Base-by-base conservation (phyloP, 2,329 filamentous ascomycete species). In the Huntiella omanensis region DNA sequence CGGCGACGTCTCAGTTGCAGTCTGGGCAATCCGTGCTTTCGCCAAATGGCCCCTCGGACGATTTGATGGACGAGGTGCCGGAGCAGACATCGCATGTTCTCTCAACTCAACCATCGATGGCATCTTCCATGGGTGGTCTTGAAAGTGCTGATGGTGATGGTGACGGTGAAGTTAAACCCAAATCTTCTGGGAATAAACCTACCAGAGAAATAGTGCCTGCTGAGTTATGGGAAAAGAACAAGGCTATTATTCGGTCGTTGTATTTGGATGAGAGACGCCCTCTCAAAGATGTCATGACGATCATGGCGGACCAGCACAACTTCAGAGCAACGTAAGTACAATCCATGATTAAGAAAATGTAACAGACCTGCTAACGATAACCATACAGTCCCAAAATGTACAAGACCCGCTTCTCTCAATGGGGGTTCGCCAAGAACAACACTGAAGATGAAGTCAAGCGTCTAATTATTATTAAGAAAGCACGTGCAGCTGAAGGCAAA, bases 361-460 rank as follows among this genome's bases (percentile, higher is more conserved):
- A 5, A 33, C 17, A 8, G 10, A 11, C 5, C 13, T 22, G 15
- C 38, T 47, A 46, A 46, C 37, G 35, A 19, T n/a, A 33, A 32
- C n/a, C 33, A 7, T 15, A 13, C 13, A 70, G 68, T 13, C 66
- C 68, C 13, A 69, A 70, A 52, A 71, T 71, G 68, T 71, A 71
- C 55, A 71, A 71, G 54, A 69, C 67, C n/a, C 60, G 68, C 17
- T 70, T 70, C 53, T 68, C 68, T 11, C 66, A 70, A 50, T 71
- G 68, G 68, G 67, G 67, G 0, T 71, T 71, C 50, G 67, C 67
- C 36, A 71, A 71, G 57, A 70, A 71, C 49, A 70, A 70, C 50
- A 70, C 67, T 37, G 68, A 70, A 49, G 67, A 69, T 19, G 68
- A 70, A 48, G 66, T 70, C 5, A 68, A 69, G 54, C 60, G 63